These are phyloP conservation scores for Suillus americanus DNA, from an alignment of 768 basidiomycete genomes.

Conservation along the genomic window DNA sequence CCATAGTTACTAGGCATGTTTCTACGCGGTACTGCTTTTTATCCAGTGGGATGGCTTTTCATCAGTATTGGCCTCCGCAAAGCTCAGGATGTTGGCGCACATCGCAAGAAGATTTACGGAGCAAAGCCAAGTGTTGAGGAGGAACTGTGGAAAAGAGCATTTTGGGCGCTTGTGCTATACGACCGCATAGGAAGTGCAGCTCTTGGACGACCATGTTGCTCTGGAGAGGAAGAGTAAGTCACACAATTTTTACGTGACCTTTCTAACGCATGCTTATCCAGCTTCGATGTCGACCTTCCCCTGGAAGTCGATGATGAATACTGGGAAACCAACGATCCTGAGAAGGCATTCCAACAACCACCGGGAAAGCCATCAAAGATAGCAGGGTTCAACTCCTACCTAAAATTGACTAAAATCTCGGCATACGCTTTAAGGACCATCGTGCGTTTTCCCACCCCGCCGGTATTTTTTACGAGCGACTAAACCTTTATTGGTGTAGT, in stretches of 20 bases:
- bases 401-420: conserved; percentile 68
- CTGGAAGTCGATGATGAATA: conserved; percentile 82
- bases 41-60: conserved; percentile 54
- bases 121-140: conserved; percentile 49
- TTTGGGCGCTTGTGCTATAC: conserved; percentile 66
- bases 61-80: conserved; percentile 57
- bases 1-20: conserved; percentile 55
- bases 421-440: conserved; percentile 70
- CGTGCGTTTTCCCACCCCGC: conserved; percentile 38
- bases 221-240: conserved; percentile 67
- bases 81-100: conserved; percentile 75
- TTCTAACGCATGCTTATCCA: conserved; percentile 32
- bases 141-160: conserved; percentile 78
- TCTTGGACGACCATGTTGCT: conserved; percentile 55
- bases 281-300: conserved; percentile 81
- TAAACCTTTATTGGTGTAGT: conserved; percentile 40
- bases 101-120: conserved; percentile 60
- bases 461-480: background rate
- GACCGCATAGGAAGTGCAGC: conserved; percentile 56
- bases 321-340: conserved; percentile 58
- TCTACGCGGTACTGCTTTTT: conserved; percentile 47
- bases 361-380: conserved; percentile 54
- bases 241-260: background rate
- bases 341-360: conserved; percentile 67
- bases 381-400: conserved; percentile 59